A percentile compares a stretch with the other conserved stretches of the same genome.
These are phyloP conservation scores for Piloderma croceum DNA, from an alignment of 768 basidiomycete genomes.

Conservation along the genomic window DNA sequence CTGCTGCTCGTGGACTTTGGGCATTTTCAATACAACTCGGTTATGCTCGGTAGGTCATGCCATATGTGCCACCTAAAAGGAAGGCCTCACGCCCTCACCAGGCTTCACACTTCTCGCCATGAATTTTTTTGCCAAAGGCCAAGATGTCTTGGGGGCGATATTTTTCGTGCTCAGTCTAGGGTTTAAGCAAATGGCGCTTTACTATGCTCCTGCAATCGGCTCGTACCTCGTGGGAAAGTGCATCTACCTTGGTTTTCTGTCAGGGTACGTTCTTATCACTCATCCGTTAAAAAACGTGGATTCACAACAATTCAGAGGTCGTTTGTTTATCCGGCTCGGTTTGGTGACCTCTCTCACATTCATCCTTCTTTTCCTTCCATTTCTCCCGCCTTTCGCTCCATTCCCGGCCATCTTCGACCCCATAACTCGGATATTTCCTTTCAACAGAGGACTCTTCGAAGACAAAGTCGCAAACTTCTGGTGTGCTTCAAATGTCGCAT, in stretches of 20 bases:
- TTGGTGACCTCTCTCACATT: slow-evolving; percentile 59
- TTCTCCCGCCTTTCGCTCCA: slow-evolving; percentile 62
- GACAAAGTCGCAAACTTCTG: slow-evolving; percentile 98
- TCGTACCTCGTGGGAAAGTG: slow-evolving; percentile 89
- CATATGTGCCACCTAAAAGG: neutral
- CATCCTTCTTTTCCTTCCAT: slow-evolving; percentile 69
- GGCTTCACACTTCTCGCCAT: slow-evolving; percentile 67
- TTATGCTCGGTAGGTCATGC: slow-evolving; percentile 72
- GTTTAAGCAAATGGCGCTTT: slow-evolving; percentile 96
- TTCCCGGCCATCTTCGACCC: slow-evolving; percentile 48
- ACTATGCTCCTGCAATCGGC: slow-evolving; percentile 91
- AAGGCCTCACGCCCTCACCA: slow-evolving; percentile 19
- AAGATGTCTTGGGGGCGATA: slow-evolving; percentile 71
- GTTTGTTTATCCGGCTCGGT: slow-evolving; percentile 63
- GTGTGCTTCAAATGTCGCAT: slow-evolving; percentile 84
- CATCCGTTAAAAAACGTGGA: slow-evolving; percentile 7
- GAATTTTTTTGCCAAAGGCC: slow-evolving; percentile 60
- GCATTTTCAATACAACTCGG: slow-evolving; percentile 93
- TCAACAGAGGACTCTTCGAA: slow-evolving; percentile 85
- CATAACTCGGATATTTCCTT: slow-evolving; percentile 83
- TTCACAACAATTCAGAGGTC: neutral
- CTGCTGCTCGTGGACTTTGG: slow-evolving; percentile 84
- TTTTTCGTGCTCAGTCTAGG: slow-evolving; percentile 80
- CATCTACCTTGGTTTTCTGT: slow-evolving; percentile 61
- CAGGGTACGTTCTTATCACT: slow-evolving; percentile 50